Percentiles rank a stretch among this genome's conserved stretches.
Evolutionary conservation across 768 basidiomycete species (phyloP).

Genomic region (Podaxis mareebaensis): DNA sequence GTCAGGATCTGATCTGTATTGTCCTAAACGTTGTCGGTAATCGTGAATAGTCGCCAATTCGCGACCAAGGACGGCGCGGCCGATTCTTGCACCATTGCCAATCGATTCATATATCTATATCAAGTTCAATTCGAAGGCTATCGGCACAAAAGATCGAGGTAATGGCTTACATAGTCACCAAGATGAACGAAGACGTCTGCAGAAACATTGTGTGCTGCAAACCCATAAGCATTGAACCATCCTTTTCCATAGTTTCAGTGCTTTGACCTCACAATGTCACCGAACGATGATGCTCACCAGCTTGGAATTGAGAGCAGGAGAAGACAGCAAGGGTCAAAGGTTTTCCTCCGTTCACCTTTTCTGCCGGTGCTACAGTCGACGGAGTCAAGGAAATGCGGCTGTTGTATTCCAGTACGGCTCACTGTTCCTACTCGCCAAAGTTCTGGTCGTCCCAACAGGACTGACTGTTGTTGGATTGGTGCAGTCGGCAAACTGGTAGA

Average conservation of each 20-base stretch:
- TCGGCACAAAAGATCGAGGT: not conserved
- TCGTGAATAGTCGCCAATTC: slow-evolving; percentile 59
- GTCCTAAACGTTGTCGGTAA: slow-evolving; percentile 50
- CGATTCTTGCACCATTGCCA: slow-evolving; percentile 28
- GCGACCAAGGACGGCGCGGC: slow-evolving; percentile 40
- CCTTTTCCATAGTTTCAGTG: slow-evolving; percentile 28
- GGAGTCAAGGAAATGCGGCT: not conserved
- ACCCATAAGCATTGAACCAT: slow-evolving; percentile 62
- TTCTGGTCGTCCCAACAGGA: slow-evolving; percentile 52
- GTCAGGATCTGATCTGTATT: slow-evolving; percentile 54
- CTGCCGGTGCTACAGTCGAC: slow-evolving; percentile 38
- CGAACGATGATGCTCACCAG: slow-evolving; percentile 30
- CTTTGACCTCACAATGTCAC: not conserved
- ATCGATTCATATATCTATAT: slow-evolving; percentile 49
- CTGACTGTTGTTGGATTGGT: slow-evolving; percentile 42
- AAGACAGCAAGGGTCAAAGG: slow-evolving; percentile 55
- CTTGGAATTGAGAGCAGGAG: slow-evolving; percentile 56
- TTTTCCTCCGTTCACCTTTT: slow-evolving; percentile 49
- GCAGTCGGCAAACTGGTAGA: slow-evolving; percentile 59
- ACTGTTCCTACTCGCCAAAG: slow-evolving; percentile 48
- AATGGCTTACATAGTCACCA: slow-evolving; percentile 51
- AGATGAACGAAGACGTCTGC: slow-evolving; percentile 58
- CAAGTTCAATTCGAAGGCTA: not conserved
- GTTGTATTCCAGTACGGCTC: slow-evolving; percentile 19
- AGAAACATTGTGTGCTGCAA: slow-evolving; percentile 50